Percentiles rank a stretch among this genome's conserved stretches.
These are phyloP conservation scores for Tillandsia fasciculata DNA, from an alignment of 176 grass and related monocot species.

Conservation along the genomic window DNA sequence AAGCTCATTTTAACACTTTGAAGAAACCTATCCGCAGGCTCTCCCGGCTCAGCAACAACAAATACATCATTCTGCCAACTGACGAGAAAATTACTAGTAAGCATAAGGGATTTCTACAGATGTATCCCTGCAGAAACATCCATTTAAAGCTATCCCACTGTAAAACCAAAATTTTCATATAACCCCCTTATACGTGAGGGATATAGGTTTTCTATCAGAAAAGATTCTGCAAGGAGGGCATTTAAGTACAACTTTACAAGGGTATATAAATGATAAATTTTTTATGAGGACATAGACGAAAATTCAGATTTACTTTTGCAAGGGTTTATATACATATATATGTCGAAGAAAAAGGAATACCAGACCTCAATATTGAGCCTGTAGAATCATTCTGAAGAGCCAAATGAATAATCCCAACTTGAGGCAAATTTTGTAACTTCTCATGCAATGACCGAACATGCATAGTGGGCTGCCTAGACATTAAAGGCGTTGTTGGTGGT, in stretches of 20 bases:
- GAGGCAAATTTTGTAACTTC: conserved; percentile 93
- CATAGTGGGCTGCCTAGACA: conserved; percentile 52
- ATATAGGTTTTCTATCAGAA: too few species aligned
- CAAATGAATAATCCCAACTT: conserved; percentile 88
- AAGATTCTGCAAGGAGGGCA: too few species aligned
- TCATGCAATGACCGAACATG: conserved; percentile 66
- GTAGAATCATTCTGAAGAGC: conserved; percentile 91
- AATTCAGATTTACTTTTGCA: too few species aligned
- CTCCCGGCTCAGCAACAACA: conserved; percentile 93
- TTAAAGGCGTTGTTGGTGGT: conserved; percentile 65
- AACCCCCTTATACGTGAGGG: too few species aligned
- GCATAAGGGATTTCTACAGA: not conserved
- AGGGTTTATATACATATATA: too few species aligned
- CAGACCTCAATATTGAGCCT: conserved; percentile 86
- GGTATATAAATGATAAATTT: too few species aligned
- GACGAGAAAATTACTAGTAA: conserved; percentile 16
- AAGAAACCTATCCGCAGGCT: conserved; percentile 83
- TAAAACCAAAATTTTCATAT: too few species aligned
- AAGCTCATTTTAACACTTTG: conserved; percentile 81
- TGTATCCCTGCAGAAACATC: too few species aligned
- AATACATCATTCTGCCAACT: conserved; percentile 99
- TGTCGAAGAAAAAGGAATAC: conserved; percentile 3
- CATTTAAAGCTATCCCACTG: not conserved
- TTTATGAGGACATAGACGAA: too few species aligned
- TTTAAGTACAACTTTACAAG: too few species aligned